phyloP scores from a whole-genome alignment of 164 flowering plant species.

The Brasenia schreberi region DNA sequence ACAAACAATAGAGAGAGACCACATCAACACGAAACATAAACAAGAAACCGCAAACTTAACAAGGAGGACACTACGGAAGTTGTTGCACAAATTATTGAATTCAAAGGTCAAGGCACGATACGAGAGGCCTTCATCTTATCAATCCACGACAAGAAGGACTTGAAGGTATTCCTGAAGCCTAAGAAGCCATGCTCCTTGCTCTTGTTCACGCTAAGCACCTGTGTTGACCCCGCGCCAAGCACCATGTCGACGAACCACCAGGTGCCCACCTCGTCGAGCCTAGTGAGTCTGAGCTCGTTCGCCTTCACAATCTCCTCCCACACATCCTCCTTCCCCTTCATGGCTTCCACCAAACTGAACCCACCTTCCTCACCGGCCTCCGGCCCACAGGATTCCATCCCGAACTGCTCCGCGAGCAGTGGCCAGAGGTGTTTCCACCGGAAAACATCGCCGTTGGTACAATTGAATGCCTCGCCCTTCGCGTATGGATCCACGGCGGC shows the following conservation, averaged over 20 bases:
- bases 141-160: constrained; percentile 49
- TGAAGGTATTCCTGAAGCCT: constrained; percentile 62
- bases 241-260: constrained; percentile 60
- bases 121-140: constrained; percentile 46
- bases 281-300: constrained; percentile 35
- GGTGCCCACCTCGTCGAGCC: constrained; percentile 41
- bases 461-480: constrained; percentile 67
- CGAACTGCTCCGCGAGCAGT: constrained; percentile 63
- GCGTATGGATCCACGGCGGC: constrained; percentile 69
- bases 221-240: constrained; percentile 5
- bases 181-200: constrained; percentile 79
- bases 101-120: constrained; percentile 34
- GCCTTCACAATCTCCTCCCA: constrained; percentile 75
- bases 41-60: too few relatives aligned
- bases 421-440: constrained; percentile 84
- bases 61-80: too few relatives aligned
- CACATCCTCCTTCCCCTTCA: constrained; percentile 52
- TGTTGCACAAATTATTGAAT: too few relatives aligned
- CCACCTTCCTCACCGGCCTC: constrained; percentile 20
- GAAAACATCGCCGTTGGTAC: constrained; percentile 67
- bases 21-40: too few relatives aligned
- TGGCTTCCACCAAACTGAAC: constrained; percentile 33
- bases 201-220: constrained; percentile 55
- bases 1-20: too few relatives aligned
- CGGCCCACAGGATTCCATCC: constrained; percentile 30